phyloP scores from a whole-genome alignment of 139 green algal genomes.

The Chloropicon primus region DNA sequence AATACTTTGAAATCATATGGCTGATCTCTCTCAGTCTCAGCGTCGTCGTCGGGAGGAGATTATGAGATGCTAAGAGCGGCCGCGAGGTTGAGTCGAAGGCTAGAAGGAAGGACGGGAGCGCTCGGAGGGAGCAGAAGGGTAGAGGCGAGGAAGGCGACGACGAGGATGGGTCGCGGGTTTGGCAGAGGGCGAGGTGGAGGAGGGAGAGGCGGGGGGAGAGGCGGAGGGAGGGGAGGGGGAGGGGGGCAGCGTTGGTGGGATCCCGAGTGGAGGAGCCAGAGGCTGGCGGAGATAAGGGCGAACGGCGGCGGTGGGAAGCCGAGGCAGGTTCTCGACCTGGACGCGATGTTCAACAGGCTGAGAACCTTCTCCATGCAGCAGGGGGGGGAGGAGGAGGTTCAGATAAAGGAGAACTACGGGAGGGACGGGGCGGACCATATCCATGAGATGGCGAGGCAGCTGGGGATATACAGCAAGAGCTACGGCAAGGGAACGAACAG shows the following conservation, averaged over 20 bases:
- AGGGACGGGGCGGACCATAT: slow-evolving; percentile 8
- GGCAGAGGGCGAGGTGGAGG: not conserved
- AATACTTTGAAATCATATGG: too few relatives aligned
- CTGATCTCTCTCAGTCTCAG: too few relatives aligned
- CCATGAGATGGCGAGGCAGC: not conserved
- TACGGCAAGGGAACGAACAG: slow-evolving; percentile 26
- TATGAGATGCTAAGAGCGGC: too few relatives aligned
- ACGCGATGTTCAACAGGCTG: not conserved
- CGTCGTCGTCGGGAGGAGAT: too few relatives aligned
- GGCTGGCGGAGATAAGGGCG: slow-evolving; percentile 3
- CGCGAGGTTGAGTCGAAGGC: too few relatives aligned
- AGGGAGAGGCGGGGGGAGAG: not conserved
- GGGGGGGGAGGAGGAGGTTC: slow-evolving; percentile 9
- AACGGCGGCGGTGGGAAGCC: not conserved
- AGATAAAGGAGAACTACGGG: slow-evolving; percentile 18
- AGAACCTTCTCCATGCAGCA: not conserved
- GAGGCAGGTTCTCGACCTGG: not conserved
- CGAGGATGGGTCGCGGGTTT: not conserved
- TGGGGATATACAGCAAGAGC: slow-evolving; percentile 9
- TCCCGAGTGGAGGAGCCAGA: slow-evolving; percentile 7
- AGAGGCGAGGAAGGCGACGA: not conserved
- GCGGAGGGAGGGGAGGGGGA: not conserved
- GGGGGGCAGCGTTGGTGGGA: slow-evolving; percentile 11
- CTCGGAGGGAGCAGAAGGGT: not conserved
- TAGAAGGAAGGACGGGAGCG: too few relatives aligned